Base-by-base conservation (phyloP, 2,329 filamentous ascomycete species). In the Cryphonectria radicalis region DNA sequence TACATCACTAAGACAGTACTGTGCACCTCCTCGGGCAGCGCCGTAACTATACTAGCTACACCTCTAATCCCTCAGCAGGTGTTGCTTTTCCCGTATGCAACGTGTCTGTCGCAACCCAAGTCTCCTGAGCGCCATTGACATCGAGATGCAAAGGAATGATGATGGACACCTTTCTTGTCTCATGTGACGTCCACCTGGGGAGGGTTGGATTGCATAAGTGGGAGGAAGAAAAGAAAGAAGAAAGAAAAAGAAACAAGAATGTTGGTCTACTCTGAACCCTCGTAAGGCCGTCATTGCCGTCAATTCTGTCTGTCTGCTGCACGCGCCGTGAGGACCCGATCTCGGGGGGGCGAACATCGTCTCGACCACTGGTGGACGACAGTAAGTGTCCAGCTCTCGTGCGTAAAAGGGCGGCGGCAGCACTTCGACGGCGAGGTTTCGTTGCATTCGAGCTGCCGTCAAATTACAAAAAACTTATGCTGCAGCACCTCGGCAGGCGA, bases 401-500 rank as follows among this genome's bases (percentile, higher is more conserved):
- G 55, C 55, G 55, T 32, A 50, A 50, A 50, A 40, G 37, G 37
- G 37, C 37, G 46, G 19, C 22, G 7, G 55, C 28, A 32, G 4
- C 35, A 50, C 35, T 13, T 7, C 14, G 59, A 40, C 19, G 28
- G 28, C 13, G 55, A 59, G 55, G 17, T 6, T 2, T 57, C 53
- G 53, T 57, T 57, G 53, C 53, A 19, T 55, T n/a, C 53, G 53
- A 28, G n/a, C n/a, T 13, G 53, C 53, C 28, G 35, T n/a, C 14
- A 22, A 17, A 3, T 22, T 7, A 22, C 43, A 50, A 22, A 50
- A 10, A 1, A 43, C 42, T 6, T 19, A 37, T 17, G 32, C 59
- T 25, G 59, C 59, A 62, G 59, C 57, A 60, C 17, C 17, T 62
- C 11, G 59, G 59, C 59, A 62, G 35, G 28, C 59, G 32, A 62